Percentiles rank a stretch among this genome's conserved stretches.
These are phyloP conservation scores for Mrakia frigida DNA, from an alignment of 768 basidiomycete genomes.

Conservation along the genomic window DNA sequence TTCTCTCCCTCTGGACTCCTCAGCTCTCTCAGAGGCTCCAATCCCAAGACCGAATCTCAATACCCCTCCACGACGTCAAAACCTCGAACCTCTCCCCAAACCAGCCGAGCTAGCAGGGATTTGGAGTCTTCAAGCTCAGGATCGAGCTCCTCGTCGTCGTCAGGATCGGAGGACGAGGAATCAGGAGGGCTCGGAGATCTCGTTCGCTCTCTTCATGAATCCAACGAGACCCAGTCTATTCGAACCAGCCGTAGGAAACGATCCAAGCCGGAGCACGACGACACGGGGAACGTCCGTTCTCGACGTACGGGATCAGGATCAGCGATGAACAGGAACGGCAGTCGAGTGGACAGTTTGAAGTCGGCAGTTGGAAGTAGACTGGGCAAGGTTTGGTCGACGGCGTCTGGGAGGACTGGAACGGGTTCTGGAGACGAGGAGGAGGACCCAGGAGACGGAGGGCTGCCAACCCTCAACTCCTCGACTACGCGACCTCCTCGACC, in stretches of 20 bases:
- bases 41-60: background rate
- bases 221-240: background rate
- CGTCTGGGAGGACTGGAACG: background rate
- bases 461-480: background rate
- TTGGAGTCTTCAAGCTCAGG: background rate
- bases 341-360: background rate
- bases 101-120: background rate
- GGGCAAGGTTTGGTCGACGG: background rate
- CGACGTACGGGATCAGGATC: background rate
- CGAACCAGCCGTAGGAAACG: background rate
- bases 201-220: slow-evolving; percentile 1
- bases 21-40: background rate
- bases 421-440: background rate
- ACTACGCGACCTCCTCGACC: background rate
- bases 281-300: background rate
- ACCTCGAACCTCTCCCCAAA: background rate
- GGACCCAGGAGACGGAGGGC: background rate
- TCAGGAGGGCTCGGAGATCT: slow-evolving; percentile 2
- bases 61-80: background rate
- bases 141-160: background rate
- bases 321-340: background rate
- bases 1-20: background rate
- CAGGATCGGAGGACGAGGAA: background rate
- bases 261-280: background rate
- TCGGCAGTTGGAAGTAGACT: background rate